Percentiles rank a stretch among this genome's conserved stretches.
phyloP scores from a whole-genome alignment of 768 basidiomycete species.

The Galerina sulciceps region DNA sequence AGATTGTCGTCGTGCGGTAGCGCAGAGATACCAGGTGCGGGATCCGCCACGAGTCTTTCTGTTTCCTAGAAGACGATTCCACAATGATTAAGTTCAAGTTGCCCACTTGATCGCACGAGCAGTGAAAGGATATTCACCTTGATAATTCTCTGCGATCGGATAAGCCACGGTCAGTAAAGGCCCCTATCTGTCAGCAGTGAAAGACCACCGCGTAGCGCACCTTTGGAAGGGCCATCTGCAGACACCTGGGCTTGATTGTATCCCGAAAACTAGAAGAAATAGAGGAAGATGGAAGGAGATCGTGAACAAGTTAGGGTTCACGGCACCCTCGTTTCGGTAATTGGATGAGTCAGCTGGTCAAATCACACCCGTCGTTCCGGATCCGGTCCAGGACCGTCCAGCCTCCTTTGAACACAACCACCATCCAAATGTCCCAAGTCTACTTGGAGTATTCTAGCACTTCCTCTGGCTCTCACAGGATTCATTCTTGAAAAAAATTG shows the following conservation, averaged over 20 bases:
- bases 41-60: slow-evolving; percentile 93
- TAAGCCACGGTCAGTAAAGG: slow-evolving; percentile 12
- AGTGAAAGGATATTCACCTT: slow-evolving; percentile 37
- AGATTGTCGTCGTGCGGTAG: slow-evolving; percentile 96
- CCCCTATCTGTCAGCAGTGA: neutral
- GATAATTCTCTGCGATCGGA: slow-evolving; percentile 50
- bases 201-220: slow-evolving; percentile 27
- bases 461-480: neutral
- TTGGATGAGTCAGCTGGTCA: slow-evolving; percentile 13
- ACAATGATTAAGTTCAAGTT: neutral
- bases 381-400: neutral
- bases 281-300: slow-evolving; percentile 2
- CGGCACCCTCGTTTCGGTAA: slow-evolving; percentile 5
- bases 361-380: neutral
- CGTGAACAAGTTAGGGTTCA: slow-evolving; percentile 5
- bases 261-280: slow-evolving; percentile 8
- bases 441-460: neutral
- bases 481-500: neutral
- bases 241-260: neutral
- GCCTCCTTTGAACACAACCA: no score
- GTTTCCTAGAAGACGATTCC: slow-evolving; percentile 73
- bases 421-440: no score
- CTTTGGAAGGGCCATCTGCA: slow-evolving; percentile 56
- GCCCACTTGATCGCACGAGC: slow-evolving; percentile 9
- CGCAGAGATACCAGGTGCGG: slow-evolving; percentile 97